phyloP scores from a whole-genome alignment of 2,329 filamentous ascomycete species.

The Cytospora piceae region DNA sequence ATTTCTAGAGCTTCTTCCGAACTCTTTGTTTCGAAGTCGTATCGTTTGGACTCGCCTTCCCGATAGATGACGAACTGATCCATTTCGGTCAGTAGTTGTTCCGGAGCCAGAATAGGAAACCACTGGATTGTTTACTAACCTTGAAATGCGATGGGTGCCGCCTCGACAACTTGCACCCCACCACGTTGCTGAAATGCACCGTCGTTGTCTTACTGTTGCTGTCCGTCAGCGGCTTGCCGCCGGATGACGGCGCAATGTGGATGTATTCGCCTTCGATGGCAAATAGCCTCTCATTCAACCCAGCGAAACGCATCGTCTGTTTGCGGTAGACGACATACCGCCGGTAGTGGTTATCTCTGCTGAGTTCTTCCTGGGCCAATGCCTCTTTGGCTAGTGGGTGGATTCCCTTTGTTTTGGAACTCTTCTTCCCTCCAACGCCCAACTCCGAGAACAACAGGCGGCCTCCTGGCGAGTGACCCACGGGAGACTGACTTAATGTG shows the following conservation, averaged over 20 bases:
- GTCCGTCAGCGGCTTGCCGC: slow-evolving; percentile 67
- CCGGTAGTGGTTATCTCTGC: slow-evolving; percentile 64
- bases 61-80: slow-evolving; percentile 70
- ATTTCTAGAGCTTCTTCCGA: slow-evolving; percentile 77
- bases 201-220: slow-evolving; percentile 73
- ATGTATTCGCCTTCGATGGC: slow-evolving; percentile 86
- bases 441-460: slow-evolving; percentile 28
- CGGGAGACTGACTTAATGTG: slow-evolving; percentile 29
- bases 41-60: slow-evolving; percentile 76
- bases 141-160: slow-evolving; percentile 83
- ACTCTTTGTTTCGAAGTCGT: slow-evolving; percentile 81
- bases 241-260: slow-evolving; percentile 76
- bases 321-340: slow-evolving; percentile 82
- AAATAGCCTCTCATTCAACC: slow-evolving; percentile 73
- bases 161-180: slow-evolving; percentile 79
- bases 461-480: slow-evolving; percentile 26
- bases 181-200: slow-evolving; percentile 79
- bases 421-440: slow-evolving; percentile 47
- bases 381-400: slow-evolving; percentile 71
- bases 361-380: slow-evolving; percentile 62
- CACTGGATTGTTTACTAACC: slow-evolving; percentile 47
- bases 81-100: not conserved
- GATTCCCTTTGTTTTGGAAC: slow-evolving; percentile 57
- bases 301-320: slow-evolving; percentile 80
- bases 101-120: not conserved